phyloP scores from a whole-genome alignment of 208 protist genomes.

The Zelonia costaricensis region DNA sequence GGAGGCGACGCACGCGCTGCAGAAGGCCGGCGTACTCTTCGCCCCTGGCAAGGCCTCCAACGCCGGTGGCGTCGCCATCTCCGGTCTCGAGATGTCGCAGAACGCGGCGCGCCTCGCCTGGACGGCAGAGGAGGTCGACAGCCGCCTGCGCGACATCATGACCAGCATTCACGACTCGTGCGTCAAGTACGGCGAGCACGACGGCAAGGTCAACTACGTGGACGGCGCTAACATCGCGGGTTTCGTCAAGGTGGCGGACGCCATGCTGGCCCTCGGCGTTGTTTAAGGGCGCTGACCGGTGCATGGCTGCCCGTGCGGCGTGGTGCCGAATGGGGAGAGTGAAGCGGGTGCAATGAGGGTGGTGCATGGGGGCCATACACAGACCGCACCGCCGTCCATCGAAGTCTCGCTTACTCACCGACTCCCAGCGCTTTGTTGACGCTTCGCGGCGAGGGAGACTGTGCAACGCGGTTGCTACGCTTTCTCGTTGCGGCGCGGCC shows the following conservation, averaged over 20 bases:
- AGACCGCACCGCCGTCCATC: no score
- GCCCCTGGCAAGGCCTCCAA: constrained; percentile 94
- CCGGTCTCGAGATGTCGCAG: constrained; percentile 95
- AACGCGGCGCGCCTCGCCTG: constrained; percentile 87
- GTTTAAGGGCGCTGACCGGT: constrained; percentile 32
- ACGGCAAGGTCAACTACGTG: constrained; percentile 65
- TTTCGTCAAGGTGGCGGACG: constrained; percentile 85
- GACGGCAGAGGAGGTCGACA: constrained; percentile 88
- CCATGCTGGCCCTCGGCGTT: constrained; percentile 68
- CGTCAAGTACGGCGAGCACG: constrained; percentile 47
- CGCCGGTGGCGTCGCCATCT: constrained; percentile 93
- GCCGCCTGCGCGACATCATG: constrained; percentile 91
- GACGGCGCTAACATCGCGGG: constrained; percentile 94
- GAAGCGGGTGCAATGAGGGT: no score
- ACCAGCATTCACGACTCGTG: constrained; percentile 79
- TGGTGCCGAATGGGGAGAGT: no score
- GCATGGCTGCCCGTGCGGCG: no score
- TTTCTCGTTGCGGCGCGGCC: no score
- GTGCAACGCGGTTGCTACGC: no score
- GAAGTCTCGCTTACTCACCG: no score
- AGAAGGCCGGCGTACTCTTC: constrained; percentile 67
- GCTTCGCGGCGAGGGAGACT: no score
- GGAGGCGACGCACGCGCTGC: constrained; percentile 80
- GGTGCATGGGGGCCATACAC: neutral
- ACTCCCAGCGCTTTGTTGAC: no score